Evolutionary conservation across 257 asterid genomes (phyloP), one percentile per base, ranked within the genome.

Genomic region (Nemophila menziesii): DNA sequence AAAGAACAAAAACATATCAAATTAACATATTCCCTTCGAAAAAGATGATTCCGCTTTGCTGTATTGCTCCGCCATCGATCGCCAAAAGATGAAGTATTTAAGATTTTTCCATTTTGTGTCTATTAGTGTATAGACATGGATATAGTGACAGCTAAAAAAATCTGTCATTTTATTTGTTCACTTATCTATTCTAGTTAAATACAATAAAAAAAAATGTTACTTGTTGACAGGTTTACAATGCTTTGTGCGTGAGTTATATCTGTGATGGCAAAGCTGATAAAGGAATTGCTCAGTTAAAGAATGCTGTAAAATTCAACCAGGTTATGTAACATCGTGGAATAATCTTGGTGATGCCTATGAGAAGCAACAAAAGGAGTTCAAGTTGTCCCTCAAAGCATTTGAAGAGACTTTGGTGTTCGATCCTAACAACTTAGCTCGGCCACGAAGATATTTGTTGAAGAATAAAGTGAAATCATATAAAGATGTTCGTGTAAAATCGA

Each of bases 321-420:
- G 98, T 38, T 90, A 90, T 52, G 96, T 85, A 16, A 90, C 98
- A 0, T 95, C 98, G 12, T 90, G 98, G 98, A 90, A 81, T 79
- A 90, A 90, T 76, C 87, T 90, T 1, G 98, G 98, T 0, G 96
- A 90, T 19, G 98, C 98, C 11, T 90, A 78, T 11, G 98, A 90
- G 69, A 72, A 90, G 69, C n/a, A n/a, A n/a, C 70, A 65, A 61
- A 76, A 90, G 15, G 83, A 90, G 62, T 40, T 64, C 0, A 77
- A 73, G 43, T 72, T 80, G 3, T 94, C 99, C 58, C 79, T 85
- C 1, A 71, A 61, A 55, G 99, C 99, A 43, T 90, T 85, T 14
- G 94, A 85, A 45, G 96, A 90, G 52, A 96, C 70, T 46, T 75
- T 90, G 56, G 93, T 90, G 39, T 81, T 85, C 24, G 99, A 90